Base-by-base conservation (phyloP, 2,329 filamentous ascomycete genomes). In the Fusarium sp. region DNA sequence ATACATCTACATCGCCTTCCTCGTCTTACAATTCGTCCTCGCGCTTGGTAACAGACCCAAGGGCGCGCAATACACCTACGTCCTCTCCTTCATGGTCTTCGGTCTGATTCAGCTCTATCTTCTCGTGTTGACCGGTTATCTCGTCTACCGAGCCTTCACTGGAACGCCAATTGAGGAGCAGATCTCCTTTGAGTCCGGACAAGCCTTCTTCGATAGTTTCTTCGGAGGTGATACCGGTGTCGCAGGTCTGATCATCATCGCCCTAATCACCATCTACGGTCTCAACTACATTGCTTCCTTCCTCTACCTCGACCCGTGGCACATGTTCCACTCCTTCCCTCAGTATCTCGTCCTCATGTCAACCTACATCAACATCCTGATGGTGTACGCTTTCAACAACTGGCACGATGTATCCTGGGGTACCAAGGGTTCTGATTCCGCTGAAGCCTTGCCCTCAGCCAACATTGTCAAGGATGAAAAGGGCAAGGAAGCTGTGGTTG, bases 311-410 rank as follows among this genome's bases (percentile, higher is more conserved):
- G 72, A 74, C 45, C 72, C 72, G 2, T 74, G 72, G 72, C 72
- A 74, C 64, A 74, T 74, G 72, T 74, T 74, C 57, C 72, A 74
- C 67, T 74, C 72, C 1, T 74, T 74, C 65, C 72, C 72, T 11
- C 72, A 74, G 34, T 74, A 74, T 48, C 60, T 74, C 13, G 55
- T 74, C 3, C 70, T 74, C 25, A 74, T 74, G 72, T 74, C 72
- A 3, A 74, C 72, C 14, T 74, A 74, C n/a, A 74, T 74, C 62
- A 74, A 74, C 56, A 74, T 74, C 5, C 65, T 74, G 11, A 74
- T 74, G 72, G 72, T 74, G 7, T 74, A 74, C 40, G 72, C 72
- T 56, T 74, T 74, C 24, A 74, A 74, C 60, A 74, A 74, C 51
- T 74, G 72, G 72, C 72, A 74, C 47, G 72, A 74, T 1, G 72